Evolutionary conservation across 2,329 filamentous ascomycete genomes (phyloP).

Genomic region (Alternaria hordeiaustralica): DNA sequence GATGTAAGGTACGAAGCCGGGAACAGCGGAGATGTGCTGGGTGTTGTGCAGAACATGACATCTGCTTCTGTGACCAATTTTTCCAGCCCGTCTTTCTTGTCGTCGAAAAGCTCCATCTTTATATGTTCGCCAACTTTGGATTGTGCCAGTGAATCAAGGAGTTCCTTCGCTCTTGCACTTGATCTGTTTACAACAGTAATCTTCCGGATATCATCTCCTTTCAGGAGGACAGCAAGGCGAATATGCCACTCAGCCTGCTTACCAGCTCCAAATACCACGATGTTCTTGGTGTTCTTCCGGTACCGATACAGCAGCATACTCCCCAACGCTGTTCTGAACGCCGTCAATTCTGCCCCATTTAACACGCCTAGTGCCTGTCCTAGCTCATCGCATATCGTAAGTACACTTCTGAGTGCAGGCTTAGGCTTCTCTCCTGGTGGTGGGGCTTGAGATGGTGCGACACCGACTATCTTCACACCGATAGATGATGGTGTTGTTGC

Average conservation of each 20-base stretch:
- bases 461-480: slow-evolving; percentile 73
- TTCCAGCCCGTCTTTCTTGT: background rate
- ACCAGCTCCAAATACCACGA: slow-evolving; percentile 58
- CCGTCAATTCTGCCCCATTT: slow-evolving; percentile 76
- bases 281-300: slow-evolving; percentile 29
- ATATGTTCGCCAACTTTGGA: background rate
- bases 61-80: slow-evolving; percentile 33
- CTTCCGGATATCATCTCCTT: slow-evolving; percentile 39
- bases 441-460: slow-evolving; percentile 48
- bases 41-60: slow-evolving; percentile 59
- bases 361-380: slow-evolving; percentile 72
- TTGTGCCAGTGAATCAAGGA: slow-evolving; percentile 13
- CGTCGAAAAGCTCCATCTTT: background rate
- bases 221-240: slow-evolving; percentile 52
- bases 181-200: slow-evolving; percentile 37
- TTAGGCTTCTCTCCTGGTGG: slow-evolving; percentile 24
- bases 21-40: slow-evolving; percentile 55
- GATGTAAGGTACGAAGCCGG: slow-evolving; percentile 41
- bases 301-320: slow-evolving; percentile 64
- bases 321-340: slow-evolving; percentile 78
- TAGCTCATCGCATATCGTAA: slow-evolving; percentile 61
- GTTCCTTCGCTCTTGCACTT: slow-evolving; percentile 8
- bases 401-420: slow-evolving; percentile 64
- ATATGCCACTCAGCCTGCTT: slow-evolving; percentile 60
- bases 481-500: slow-evolving; percentile 68